Base-by-base conservation (phyloP, 2,329 filamentous ascomycete species). In the Podosphaera xanthii region DNA sequence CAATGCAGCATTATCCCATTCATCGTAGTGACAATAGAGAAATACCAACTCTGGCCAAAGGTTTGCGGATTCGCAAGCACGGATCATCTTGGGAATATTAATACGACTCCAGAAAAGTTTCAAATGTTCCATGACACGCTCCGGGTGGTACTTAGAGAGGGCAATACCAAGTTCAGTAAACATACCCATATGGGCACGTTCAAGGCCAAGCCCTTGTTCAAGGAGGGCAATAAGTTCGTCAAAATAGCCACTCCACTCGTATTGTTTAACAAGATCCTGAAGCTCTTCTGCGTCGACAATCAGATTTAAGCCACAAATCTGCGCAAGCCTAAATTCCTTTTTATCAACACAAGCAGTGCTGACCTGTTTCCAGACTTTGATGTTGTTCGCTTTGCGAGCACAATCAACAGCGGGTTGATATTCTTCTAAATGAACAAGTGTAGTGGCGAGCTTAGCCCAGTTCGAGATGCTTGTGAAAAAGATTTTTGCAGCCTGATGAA, bases 291-390 rank as follows among this genome's bases (percentile, higher is more conserved):
- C 92, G 72, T 98, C 91, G 33, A 98, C 84, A 67, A 98, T 96
- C 61, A 98, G 77, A 75, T 98, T 97, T 62, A 98, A 82, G 77
- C 94, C 94, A 69, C 92, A 98, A 67, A 98, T 98, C 74, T 97
- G 92, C 34, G 94, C 92, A 61, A 98, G 84, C 62, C 91, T 87
- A 82, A 98, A 98, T 71, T 98, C 92, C 76, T 95, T 97, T 82
- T 97, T 98, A 62, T 81, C 82, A 64, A 98, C 87, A 69, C 92
- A 98, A 31, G 91, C 92, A 69, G 88, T 86, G 73, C 97, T 94
- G 65, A 98, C 92, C 73, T 98, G 87, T 74, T 92, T 94, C 92
- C 92, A 98, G 58, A 98, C 92, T 76, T 94, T 96, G 73, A 96
- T 90, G 72, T 88, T 97, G 77, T 97, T 98, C 67, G 92, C 92